These are phyloP conservation scores for Acacia acuminata DNA, from an alignment of 306 rosid species.

Conservation along the genomic window DNA sequence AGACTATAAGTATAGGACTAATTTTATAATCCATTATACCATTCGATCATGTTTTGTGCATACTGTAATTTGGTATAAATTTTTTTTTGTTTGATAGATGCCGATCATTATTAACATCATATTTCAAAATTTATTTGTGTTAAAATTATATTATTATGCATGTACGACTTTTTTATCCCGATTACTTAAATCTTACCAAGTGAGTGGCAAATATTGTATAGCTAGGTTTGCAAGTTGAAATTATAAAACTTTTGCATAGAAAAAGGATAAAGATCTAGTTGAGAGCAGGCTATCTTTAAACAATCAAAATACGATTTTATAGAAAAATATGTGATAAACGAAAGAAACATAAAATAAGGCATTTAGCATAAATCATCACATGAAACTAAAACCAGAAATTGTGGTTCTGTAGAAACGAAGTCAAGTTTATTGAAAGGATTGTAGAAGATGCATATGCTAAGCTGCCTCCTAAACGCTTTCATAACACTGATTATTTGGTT, in stretches of 20 bases:
- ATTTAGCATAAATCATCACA: not conserved
- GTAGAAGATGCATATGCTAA: not conserved
- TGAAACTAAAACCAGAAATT: not conserved
- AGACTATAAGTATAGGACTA: too few relatives aligned
- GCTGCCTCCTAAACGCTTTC: not conserved
- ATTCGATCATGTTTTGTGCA: too few relatives aligned
- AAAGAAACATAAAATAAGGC: not conserved
- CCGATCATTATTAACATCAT: too few relatives aligned
- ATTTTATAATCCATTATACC: too few relatives aligned
- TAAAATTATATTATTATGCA: too few relatives aligned
- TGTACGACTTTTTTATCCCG: not conserved
- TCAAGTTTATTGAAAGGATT: not conserved
- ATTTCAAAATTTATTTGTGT: too few relatives aligned
- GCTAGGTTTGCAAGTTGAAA: too few relatives aligned
- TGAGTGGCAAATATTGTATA: not conserved
- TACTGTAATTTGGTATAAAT: too few relatives aligned
- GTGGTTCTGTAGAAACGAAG: not conserved
- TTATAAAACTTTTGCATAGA: not conserved
- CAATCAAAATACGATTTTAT: too few relatives aligned
- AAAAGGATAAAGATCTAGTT: not conserved
- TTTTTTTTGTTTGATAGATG: too few relatives aligned
- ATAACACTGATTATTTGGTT: not conserved
- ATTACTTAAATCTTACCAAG: not conserved
- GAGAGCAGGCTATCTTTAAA: not conserved
- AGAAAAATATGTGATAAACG: too few relatives aligned